Conservation (phyloP, 768 basidiomycete species). For the Leucocoprinus sp. region DNA sequence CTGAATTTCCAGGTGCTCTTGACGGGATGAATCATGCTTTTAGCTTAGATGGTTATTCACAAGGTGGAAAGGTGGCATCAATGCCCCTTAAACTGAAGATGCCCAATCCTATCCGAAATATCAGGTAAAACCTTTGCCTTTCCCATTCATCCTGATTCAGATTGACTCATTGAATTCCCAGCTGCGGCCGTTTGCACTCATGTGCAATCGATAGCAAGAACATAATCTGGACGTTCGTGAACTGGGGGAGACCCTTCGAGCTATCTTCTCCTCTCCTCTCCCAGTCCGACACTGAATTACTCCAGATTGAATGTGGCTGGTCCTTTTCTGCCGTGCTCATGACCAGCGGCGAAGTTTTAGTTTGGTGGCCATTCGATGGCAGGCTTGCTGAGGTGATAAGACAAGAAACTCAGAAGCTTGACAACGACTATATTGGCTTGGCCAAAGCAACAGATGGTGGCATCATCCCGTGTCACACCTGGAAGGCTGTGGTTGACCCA, state of each 20-base stretch:
- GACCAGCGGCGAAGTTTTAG: slow-evolving; percentile 59
- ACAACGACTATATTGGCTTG: slow-evolving; percentile 29
- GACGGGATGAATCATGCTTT: slow-evolving; percentile 36
- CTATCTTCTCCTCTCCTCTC: slow-evolving; percentile 41
- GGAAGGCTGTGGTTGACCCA: slow-evolving; percentile 50
- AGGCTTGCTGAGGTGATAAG: slow-evolving; percentile 29
- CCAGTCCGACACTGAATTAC: slow-evolving; percentile 33
- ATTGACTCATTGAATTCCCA: slow-evolving; percentile 19
- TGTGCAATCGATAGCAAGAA: slow-evolving; percentile 51
- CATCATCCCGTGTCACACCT: slow-evolving; percentile 52
- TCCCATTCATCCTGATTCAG: slow-evolving; percentile 2
- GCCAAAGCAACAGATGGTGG: slow-evolving; percentile 27
- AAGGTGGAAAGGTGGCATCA: slow-evolving; percentile 38
- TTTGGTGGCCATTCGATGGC: slow-evolving; percentile 64
- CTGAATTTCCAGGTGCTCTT: slow-evolving; percentile 50
- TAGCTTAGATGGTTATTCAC: slow-evolving; percentile 47
- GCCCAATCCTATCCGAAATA: slow-evolving; percentile 47
- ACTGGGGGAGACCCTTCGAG: slow-evolving; percentile 73
- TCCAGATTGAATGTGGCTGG: slow-evolving; percentile 80
- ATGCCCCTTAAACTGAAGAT: slow-evolving; percentile 52
- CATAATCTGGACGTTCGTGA: slow-evolving; percentile 66
- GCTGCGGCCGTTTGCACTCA: slow-evolving; percentile 73
- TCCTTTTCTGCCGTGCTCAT: slow-evolving; percentile 67
- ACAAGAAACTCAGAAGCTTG: slow-evolving; percentile 36
- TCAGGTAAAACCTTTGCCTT: slow-evolving; percentile 45